Percentiles rank a stretch among this genome's conserved stretches.
Evolutionary conservation across 768 basidiomycete species (phyloP).

Genomic region (Naganishia onofrii): DNA sequence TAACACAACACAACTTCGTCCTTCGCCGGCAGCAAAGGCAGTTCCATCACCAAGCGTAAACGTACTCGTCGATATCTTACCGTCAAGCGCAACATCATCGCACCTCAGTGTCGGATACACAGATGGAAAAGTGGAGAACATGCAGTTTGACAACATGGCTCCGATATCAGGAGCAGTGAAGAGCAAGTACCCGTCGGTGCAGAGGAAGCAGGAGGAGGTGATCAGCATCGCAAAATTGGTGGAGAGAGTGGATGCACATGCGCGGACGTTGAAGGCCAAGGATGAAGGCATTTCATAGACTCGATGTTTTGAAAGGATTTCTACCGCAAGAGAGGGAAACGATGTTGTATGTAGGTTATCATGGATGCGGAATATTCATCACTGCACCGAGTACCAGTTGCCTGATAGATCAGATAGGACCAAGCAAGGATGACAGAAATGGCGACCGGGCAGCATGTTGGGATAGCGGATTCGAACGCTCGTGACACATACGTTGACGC

Average conservation of each 20-base stretch:
- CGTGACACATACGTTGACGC: too few species aligned
- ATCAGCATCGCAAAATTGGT: conserved; percentile 28
- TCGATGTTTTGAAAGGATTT: not conserved
- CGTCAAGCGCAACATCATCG: not conserved
- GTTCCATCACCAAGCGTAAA: conserved; percentile 26
- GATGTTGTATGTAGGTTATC: not conserved
- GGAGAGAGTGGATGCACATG: conserved; percentile 28
- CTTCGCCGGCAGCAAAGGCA: conserved; percentile 13
- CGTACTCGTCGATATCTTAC: conserved; percentile 30
- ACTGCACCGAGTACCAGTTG: too few species aligned
- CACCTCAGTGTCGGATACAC: conserved; percentile 28
- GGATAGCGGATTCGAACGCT: too few species aligned
- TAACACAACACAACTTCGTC: conserved; percentile 18
- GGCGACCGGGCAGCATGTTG: too few species aligned
- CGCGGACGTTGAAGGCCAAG: conserved; percentile 30
- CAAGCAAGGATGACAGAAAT: too few species aligned
- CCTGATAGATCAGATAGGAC: too few species aligned
- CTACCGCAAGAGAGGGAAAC: not conserved
- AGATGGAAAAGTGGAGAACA: conserved; percentile 32
- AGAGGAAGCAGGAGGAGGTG: conserved; percentile 25
- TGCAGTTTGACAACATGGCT: not conserved
- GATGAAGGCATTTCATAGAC: conserved; percentile 28
- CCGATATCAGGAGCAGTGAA: not conserved
- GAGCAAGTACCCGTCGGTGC: conserved; percentile 15
- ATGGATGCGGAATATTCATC: not conserved